Base-by-base conservation (phyloP, 139 green algal genomes). In the Chlorella sorokiniana region DNA sequence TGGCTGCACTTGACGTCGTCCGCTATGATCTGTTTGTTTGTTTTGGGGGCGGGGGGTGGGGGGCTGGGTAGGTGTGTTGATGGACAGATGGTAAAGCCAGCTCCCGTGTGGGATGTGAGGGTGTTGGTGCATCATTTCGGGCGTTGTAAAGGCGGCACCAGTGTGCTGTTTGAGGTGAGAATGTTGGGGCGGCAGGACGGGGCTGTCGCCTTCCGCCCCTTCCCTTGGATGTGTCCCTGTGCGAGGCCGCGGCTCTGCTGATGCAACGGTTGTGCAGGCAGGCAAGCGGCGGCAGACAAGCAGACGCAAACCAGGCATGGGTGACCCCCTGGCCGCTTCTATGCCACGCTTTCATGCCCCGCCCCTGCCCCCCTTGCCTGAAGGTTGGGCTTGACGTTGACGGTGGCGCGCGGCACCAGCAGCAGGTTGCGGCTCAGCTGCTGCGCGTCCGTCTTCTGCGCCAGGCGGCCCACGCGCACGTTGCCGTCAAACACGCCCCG, bases 1-100 rank as follows among this genome's bases (percentile, higher is more conserved):
- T 99, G 97, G 7, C 97, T 98, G 94, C 96, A 99, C 89, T 97
- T 97, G 25, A 99, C 97, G 86, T 99, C 96, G 83, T 99, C 97
- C 6, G 97, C 97, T 29, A 99, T 90, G 85, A 99, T 99, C 90
- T 96, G 93, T 16, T 25, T 59, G 48, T 59, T 16, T 65, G 56
- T n/a, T 10, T 33, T 16, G 16, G n/a, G 16, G 56, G 18, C 29
- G 6, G 22, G 16, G n/a, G n/a, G n/a, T n/a, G n/a, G n/a, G n/a
- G n/a, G n/a, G n/a, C n/a, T n/a, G n/a, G 48, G 48, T 56, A 25
- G 16, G 11, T 56, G 48, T 75, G 11, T 45, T 40, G 38, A 27
- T 74, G 40, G n/a, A n/a, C n/a, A n/a, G n/a, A n/a, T n/a, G n/a
- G n/a, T n/a, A n/a, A n/a, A n/a, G n/a, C n/a, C n/a, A n/a, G n/a